Percentiles rank a stretch among this genome's conserved stretches.
Conservation (phyloP, 768 basidiomycete species). For the Mycena olivaceomarginata region DNA sequence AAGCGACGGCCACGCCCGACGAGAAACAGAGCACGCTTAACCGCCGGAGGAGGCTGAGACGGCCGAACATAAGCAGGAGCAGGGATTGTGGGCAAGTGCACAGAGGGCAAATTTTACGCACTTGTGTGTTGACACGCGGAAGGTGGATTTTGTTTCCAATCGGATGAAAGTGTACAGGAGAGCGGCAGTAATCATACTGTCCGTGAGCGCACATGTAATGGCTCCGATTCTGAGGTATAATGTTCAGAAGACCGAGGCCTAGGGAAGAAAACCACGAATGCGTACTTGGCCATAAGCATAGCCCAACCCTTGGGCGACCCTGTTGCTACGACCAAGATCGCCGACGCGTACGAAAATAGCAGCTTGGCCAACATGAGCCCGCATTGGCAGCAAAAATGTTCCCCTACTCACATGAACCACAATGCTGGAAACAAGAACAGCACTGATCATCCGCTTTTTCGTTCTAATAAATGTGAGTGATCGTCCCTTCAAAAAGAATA, state of each 20-base stretch:
- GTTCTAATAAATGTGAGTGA: neutral
- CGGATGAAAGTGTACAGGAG: constrained; percentile 8
- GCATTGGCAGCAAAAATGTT: neutral
- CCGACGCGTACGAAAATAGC: too few species aligned
- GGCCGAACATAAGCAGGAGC: neutral
- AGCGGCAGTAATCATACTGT: constrained; percentile 1
- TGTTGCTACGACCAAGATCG: too few species aligned
- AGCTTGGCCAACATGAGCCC: too few species aligned
- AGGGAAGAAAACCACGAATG: too few species aligned
- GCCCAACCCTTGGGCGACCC: too few species aligned
- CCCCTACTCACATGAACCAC: neutral
- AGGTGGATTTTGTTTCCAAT: neutral
- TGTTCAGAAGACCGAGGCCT: neutral
- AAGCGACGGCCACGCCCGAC: constrained; percentile 20
- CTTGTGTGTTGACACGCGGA: constrained; percentile 8
- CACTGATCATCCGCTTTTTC: neutral
- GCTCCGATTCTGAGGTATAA: neutral
- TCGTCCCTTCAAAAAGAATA: too few species aligned
- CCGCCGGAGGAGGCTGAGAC: constrained; percentile 23
- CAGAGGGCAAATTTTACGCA: neutral
- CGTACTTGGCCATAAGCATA: too few species aligned
- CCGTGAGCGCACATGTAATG: constrained; percentile 3
- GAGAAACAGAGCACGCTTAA: constrained; percentile 10
- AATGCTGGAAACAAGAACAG: neutral
- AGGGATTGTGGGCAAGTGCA: neutral